phyloP scores from a whole-genome alignment of 345 rosid species.

The Geranium rotundifolium region DNA sequence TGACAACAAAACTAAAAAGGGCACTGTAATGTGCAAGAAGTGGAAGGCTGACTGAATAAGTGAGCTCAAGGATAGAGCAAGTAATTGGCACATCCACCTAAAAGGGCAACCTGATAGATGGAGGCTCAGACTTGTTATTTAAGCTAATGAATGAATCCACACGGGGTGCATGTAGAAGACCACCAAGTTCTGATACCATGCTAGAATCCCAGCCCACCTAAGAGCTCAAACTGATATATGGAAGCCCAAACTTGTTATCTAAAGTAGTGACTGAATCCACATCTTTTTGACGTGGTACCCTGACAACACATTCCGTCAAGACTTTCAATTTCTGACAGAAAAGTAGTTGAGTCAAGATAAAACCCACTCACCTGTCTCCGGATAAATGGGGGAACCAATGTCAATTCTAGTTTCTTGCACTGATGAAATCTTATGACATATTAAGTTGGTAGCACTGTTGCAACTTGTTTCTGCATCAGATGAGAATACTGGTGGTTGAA shows the following conservation, averaged over 20 bases:
- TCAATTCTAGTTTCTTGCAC: constrained; percentile 27
- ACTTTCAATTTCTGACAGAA: constrained; percentile 2
- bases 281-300: too few relatives aligned
- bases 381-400: constrained; percentile 25
- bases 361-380: constrained; percentile 27
- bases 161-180: too few relatives aligned
- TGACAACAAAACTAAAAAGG: not conserved
- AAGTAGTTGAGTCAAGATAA: not conserved
- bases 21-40: not conserved
- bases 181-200: too few relatives aligned
- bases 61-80: not conserved
- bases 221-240: too few relatives aligned
- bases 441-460: constrained; percentile 69
- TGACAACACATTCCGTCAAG: not conserved
- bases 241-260: too few relatives aligned
- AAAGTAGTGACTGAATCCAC: too few relatives aligned
- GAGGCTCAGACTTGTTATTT: too few relatives aligned
- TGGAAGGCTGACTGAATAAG: not conserved
- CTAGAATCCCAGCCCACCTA: too few relatives aligned
- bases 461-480: constrained; percentile 66
- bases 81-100: too few relatives aligned
- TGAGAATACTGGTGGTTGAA: constrained; percentile 35
- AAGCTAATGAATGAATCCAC: too few relatives aligned
- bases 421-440: constrained; percentile 40
- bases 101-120: too few relatives aligned